Base-by-base conservation (phyloP, 2,329 filamentous ascomycete genomes). In the Paecilomyces formosus region DNA sequence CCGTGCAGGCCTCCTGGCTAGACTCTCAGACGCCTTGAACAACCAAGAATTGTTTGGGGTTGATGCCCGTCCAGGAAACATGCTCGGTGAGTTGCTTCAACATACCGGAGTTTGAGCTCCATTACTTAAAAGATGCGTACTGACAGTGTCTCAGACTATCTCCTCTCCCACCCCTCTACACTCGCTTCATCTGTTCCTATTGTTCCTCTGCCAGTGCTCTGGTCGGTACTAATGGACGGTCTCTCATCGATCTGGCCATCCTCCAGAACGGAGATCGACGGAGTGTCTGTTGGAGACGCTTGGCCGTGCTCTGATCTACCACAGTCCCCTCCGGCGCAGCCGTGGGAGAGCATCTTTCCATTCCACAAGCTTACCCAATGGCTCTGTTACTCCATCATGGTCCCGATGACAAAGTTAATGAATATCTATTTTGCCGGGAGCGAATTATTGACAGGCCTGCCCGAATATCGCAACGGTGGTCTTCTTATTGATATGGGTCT, bases 381-480 rank as follows among this genome's bases (percentile, higher is more conserved):
- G 92, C 86, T 97, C 58, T 90, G 89, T 55, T 96, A 96, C 76
- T 96, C 91, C 2, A 83, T 97, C 58, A 95, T 95, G 89, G 88
- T 92, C 24, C 92, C 92, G 0, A 95, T 96, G 88, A 85, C 87
- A 58, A 89, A 86, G 63, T 75, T 96, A 22, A 85, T 96, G 66
- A 84, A 88, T 58, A 86, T 95, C 60, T 85, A 91, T 64, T 94
- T 94, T 72, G 86, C 88, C 2, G 90, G 91, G 51, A 85, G 85
- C 1, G 89, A 95, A 61, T 81, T 95, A 6, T 81, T 96, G 63
- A 97, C 92, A 0, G 92, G 91, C 22, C 79, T 97, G 3, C 92
- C 92, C 0, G 92, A 97, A 71, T 52, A 52, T 24, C 50, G 50
- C 24, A 52, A 52, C 24, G 50, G 50, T 28, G 92, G 92, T 12